These are phyloP conservation scores for Gymnopus androsaceus DNA, from an alignment of 1,284 basidiomycete species.

Conservation along the genomic window DNA sequence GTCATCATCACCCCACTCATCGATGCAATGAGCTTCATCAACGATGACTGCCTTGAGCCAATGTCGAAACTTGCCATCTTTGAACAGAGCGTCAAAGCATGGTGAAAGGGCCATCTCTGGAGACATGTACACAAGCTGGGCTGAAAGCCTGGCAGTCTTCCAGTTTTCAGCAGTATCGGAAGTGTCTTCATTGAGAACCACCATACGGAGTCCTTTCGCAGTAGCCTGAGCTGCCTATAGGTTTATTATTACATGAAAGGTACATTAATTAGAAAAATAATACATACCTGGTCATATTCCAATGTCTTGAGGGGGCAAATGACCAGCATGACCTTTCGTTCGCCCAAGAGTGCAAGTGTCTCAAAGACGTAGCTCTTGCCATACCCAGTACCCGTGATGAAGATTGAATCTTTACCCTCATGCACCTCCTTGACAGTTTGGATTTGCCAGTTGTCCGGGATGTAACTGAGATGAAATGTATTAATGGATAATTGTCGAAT, in stretches of 20 bases:
- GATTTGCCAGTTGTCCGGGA: no score
- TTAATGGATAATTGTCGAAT: no score
- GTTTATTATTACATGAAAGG: neutral
- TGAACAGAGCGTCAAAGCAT: neutral
- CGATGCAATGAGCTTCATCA: no score
- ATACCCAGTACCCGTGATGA: no score
- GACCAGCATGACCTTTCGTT: neutral
- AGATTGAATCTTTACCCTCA: no score
- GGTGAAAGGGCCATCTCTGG: neutral
- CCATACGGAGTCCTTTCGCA: neutral
- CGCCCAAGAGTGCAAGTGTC: neutral
- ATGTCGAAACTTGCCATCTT: neutral
- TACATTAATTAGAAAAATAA: neutral
- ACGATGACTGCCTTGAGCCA: neutral
- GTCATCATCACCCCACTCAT: neutral
- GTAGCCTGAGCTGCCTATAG: neutral
- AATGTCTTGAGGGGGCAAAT: slow-evolving; percentile 1
- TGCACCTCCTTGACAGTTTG: no score
- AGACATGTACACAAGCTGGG: neutral
- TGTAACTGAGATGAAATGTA: no score
- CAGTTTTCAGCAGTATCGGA: neutral
- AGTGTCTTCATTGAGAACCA: slow-evolving; percentile 6
- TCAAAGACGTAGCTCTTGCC: no score
- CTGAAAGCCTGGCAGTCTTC: neutral
- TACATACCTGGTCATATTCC: neutral